Evolutionary conservation across 495 filamentous ascomycete species (phyloP), one percentile per base, ranked within the genome.

Genomic region (Daldinia caldariorum): DNA sequence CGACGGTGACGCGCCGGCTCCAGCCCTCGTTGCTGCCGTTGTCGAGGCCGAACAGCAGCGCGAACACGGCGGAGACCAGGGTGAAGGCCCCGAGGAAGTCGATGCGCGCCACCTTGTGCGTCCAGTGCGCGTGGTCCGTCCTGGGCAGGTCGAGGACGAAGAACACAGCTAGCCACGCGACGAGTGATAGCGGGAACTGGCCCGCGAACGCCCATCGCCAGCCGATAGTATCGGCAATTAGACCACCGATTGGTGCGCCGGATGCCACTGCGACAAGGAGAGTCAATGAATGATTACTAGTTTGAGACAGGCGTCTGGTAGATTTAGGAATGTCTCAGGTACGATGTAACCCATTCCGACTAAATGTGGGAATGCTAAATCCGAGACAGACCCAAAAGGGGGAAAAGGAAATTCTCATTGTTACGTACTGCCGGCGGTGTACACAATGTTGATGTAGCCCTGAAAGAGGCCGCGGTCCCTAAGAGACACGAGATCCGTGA

Each of bases 131-230:
- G 61, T 86, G 79, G 38, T 88, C 85, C 14, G 75, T 77, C 65
- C 78, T 77, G 0, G 91, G 91, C 1, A 92, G 76, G 54, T 92
- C 77, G 0, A 96, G 83, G 31, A 85, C 77, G 32, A 91, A 58
- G 14, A 82, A 83, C 9, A 95, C 92, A 2, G 86, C 78, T 16
- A 87, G 51, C 64, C 90, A 89, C 0, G 93, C 93, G 9, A 89
- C 20, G 13, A 91, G 74, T 58, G 91, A 92, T 9, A 93, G 76
- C 1, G 92, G 92, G 6, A 84, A 85, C 76, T 96, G 92, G 16
- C 79, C 80, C 16, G 92, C 73, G 75, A 96, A 96, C 4, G 91
- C 83, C 90, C 93, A 97, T 66, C 93, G 83, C 93, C 93, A 97
- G 60, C 92, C 91, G 31, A 95, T 83, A 29, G 81, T 87, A 73